Conservation (phyloP, 2,329 filamentous ascomycete species). For the Aspergillus jensenii region DNA sequence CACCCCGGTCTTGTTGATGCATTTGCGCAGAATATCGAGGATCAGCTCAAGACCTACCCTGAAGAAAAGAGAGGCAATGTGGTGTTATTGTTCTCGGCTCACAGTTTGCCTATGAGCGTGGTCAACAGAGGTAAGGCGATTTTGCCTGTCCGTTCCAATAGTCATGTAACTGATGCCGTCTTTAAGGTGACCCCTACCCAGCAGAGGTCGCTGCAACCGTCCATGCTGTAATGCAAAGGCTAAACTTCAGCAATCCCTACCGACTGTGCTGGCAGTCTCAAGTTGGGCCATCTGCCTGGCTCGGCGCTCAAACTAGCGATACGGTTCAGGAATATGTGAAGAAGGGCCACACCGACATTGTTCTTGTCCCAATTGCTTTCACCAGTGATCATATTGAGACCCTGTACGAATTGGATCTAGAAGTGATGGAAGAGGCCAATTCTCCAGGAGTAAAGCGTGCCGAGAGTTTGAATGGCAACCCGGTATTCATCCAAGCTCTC, state of each 20-base stretch:
- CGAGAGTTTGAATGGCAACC: slow-evolving; percentile 88
- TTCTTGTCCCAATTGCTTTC: slow-evolving; percentile 93
- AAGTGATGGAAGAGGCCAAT: slow-evolving; percentile 84
- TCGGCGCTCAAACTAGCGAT: slow-evolving; percentile 87
- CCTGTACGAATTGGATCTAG: slow-evolving; percentile 86
- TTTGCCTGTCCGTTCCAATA: neutral
- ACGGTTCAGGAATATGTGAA: slow-evolving; percentile 87
- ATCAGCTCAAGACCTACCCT: slow-evolving; percentile 79
- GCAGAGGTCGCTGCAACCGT: slow-evolving; percentile 95
- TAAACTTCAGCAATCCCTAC: slow-evolving; percentile 87
- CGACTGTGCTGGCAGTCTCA: slow-evolving; percentile 97
- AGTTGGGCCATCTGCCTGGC: slow-evolving; percentile 91
- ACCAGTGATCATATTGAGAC: slow-evolving; percentile 99
- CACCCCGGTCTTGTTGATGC: slow-evolving; percentile 87
- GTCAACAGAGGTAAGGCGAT: slow-evolving; percentile 74
- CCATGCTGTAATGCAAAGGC: slow-evolving; percentile 89
- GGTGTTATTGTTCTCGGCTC: slow-evolving; percentile 88
- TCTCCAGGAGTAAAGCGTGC: slow-evolving; percentile 81
- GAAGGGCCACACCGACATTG: slow-evolving; percentile 86
- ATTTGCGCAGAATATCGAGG: slow-evolving; percentile 89
- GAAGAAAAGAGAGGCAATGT: slow-evolving; percentile 76
- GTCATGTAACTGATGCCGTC: neutral
- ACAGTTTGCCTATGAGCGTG: slow-evolving; percentile 95
- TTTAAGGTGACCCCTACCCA: slow-evolving; percentile 82
- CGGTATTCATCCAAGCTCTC: slow-evolving; percentile 84